Base-by-base conservation (phyloP, 2,329 filamentous ascomycete species). In the Neopestalotiopsis sp. region DNA sequence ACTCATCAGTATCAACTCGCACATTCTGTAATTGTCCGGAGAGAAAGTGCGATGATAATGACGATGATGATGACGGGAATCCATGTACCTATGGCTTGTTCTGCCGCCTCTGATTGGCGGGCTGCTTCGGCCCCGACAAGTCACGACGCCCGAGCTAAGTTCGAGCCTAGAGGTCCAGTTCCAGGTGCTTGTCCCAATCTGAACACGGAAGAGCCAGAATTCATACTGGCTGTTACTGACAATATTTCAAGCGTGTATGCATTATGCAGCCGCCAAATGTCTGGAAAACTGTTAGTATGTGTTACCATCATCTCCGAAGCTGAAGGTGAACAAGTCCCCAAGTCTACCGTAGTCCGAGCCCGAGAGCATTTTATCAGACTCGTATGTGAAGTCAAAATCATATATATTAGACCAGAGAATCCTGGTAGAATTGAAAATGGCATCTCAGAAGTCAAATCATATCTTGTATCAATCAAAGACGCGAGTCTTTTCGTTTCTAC, bases 41-140 rank as follows among this genome's bases (percentile, higher is more conserved):
- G n/a, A 9, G 5, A 52, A 52, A 9, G 45, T 9, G 45, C n/a
- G 42, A 49, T 49, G 42, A 49, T n/a, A 7, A 49, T 49, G 42
- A 49, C 42, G 24, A 28, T 28, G 3, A 49, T 7, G 45, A 52
- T n/a, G 17, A n/a, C 17, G 7, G 45, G 9, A 52, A 52, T 52
- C 4, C 24, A 28, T 28, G 24, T 4, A 28, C 24, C 24, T 28
- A 28, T 28, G 24, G 24, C 24, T 28, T 28, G 24, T 28, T 24
- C 45, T 17, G n/a, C 5, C 45, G 17, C 65, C 13, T 49, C 34
- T 67, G 65, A 67, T 67, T 67, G 65, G 65, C 59, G 65, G 62
- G 6, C 62, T 24, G 5, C 30, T 3, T 67, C 65, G 65, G 65
- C 24, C 52, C 65, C 65, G 65, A 67, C 52, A 17, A 45, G 12